Evolutionary conservation across 1,139 yeast species (phyloP).

Genomic region (Casaregolazyma suthepensis): DNA sequence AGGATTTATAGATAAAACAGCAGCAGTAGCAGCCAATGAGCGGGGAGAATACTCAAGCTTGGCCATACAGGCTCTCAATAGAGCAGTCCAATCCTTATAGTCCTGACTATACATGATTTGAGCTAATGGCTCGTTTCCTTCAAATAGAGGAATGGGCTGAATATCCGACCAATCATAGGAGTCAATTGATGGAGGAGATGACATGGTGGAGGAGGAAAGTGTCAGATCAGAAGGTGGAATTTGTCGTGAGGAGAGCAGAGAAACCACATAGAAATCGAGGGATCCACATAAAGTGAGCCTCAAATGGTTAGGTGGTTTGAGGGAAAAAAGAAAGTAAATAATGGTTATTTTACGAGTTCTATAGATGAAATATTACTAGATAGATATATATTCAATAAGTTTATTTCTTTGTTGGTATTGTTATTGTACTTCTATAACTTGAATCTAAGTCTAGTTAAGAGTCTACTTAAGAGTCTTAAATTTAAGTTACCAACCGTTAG

Average conservation of each 20-base stretch:
- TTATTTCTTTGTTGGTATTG: too few species aligned
- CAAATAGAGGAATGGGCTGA: conserved; percentile 32
- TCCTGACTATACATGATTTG: conserved; percentile 73
- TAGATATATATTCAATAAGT: too few species aligned
- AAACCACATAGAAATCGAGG: neutral
- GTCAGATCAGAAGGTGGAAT: neutral
- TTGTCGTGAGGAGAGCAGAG: too few species aligned
- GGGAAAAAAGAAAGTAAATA: too few species aligned
- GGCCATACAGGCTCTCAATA: conserved; percentile 55
- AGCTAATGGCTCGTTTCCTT: conserved; percentile 48
- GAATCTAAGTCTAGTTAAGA: too few species aligned
- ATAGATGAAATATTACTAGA: too few species aligned
- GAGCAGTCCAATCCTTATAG: conserved; percentile 56
- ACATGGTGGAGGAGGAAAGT: neutral
- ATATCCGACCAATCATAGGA: conserved; percentile 32
- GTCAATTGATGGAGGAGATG: conserved; percentile 4
- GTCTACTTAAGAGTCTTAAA: too few species aligned
- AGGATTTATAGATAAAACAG: conserved; percentile 63
- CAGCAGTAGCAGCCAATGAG: conserved; percentile 59
- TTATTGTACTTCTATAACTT: too few species aligned
- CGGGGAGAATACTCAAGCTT: conserved; percentile 60
- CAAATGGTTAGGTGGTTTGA: neutral
- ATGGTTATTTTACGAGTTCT: too few species aligned
- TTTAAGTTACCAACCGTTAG: too few species aligned
- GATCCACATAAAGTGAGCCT: neutral